Evolutionary conservation across 2,329 filamentous ascomycete genomes (phyloP).

Genomic region (Ilyonectria destructans): DNA sequence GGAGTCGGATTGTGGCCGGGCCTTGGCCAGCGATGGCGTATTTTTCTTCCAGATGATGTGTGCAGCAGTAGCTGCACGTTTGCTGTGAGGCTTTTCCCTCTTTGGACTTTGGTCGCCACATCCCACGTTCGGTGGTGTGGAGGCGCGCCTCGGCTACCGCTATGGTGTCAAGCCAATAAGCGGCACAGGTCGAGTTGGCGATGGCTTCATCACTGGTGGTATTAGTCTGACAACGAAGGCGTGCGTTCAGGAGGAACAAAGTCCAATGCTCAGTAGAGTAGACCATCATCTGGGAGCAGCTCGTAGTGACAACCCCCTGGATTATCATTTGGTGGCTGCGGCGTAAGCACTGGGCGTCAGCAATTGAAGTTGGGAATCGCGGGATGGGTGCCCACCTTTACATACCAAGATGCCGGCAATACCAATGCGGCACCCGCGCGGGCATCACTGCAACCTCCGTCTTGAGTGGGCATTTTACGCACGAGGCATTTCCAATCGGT

Average conservation of each 20-base stretch:
- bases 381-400: constrained; percentile 6
- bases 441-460: not conserved
- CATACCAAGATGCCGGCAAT: constrained; percentile 3
- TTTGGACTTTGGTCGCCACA: constrained; percentile 13
- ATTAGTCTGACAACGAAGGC: no score
- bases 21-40: constrained; percentile 47
- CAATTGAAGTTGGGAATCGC: not conserved
- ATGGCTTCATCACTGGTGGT: constrained; percentile 9
- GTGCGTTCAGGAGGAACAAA: not conserved
- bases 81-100: constrained; percentile 13
- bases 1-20: constrained; percentile 35
- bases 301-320: not conserved
- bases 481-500: constrained; percentile 20
- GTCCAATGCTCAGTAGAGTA: not conserved
- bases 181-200: not conserved
- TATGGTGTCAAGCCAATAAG: constrained; percentile 1
- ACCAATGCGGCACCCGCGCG: constrained; percentile 14
- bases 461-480: constrained; percentile 12
- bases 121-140: constrained; percentile 8
- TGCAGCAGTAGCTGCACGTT: constrained; percentile 33
- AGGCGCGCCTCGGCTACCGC: constrained; percentile 22
- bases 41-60: constrained; percentile 43
- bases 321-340: not conserved
- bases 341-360: not conserved
- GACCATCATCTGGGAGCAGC: not conserved